Evolutionary conservation across 177 flowering plant genomes (phyloP).

Genomic region (Vitis hybrid): DNA sequence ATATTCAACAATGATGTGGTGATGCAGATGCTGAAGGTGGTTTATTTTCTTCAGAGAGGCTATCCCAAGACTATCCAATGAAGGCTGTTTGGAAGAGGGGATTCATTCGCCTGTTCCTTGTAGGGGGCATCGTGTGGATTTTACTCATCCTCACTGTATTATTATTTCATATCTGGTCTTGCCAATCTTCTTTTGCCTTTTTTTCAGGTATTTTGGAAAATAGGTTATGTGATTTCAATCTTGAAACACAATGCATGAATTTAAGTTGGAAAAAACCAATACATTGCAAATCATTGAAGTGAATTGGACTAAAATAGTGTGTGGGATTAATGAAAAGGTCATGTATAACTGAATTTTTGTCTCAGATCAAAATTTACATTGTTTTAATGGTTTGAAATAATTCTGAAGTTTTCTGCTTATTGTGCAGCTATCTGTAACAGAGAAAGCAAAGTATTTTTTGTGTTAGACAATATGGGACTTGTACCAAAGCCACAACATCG

Average conservation of each 20-base stretch:
- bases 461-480: slow-evolving; percentile 71
- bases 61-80: slow-evolving; percentile 51
- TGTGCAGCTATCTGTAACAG: slow-evolving; percentile 86
- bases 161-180: slow-evolving; percentile 85
- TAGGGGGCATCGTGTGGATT: slow-evolving; percentile 86
- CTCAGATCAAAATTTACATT: not conserved
- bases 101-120: slow-evolving; percentile 72
- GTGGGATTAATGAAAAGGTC: not conserved
- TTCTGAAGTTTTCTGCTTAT: slow-evolving; percentile 5
- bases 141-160: slow-evolving; percentile 70
- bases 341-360: not conserved
- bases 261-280: too few species aligned
- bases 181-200: slow-evolving; percentile 76
- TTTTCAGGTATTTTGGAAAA: slow-evolving; percentile 60
- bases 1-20: not conserved
- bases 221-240: not conserved
- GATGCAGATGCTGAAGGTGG: slow-evolving; percentile 56
- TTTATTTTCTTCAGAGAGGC: slow-evolving; percentile 35
- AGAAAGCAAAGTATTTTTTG: slow-evolving; percentile 64
- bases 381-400: not conserved
- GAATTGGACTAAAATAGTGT: not conserved
- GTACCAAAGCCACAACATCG: slow-evolving; percentile 76
- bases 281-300: too few species aligned
- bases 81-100: slow-evolving; percentile 78
- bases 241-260: too few species aligned